A percentile compares a stretch with the other conserved stretches of the same genome.
phyloP scores from a whole-genome alignment of 176 grass and related monocot species.

The Phoenix dactylifera region DNA sequence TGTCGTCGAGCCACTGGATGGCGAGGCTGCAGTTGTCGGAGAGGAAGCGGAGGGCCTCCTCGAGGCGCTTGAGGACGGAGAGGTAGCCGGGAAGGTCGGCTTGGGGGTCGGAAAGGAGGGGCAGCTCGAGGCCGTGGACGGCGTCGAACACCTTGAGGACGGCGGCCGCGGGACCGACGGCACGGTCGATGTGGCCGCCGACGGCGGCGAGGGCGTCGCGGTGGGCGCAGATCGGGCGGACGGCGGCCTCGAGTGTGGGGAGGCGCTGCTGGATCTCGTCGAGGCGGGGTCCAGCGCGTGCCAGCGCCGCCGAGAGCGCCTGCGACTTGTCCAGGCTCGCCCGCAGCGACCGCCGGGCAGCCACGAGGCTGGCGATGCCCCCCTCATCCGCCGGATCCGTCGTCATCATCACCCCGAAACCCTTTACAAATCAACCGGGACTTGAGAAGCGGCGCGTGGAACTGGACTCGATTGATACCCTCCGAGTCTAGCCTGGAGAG shows the following conservation, averaged over 20 bases:
- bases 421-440: too few species aligned
- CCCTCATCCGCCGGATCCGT: slow-evolving; percentile 15
- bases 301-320: slow-evolving; percentile 25
- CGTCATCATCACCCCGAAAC: neutral
- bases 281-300: slow-evolving; percentile 39
- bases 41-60: slow-evolving; percentile 72
- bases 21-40: slow-evolving; percentile 69
- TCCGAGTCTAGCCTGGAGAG: too few species aligned
- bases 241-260: slow-evolving; percentile 63
- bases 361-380: slow-evolving; percentile 27
- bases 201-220: slow-evolving; percentile 36
- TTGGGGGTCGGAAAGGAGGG: slow-evolving; percentile 40
- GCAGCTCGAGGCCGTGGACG: slow-evolving; percentile 72
- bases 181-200: slow-evolving; percentile 77
- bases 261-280: slow-evolving; percentile 72
- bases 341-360: slow-evolving; percentile 36
- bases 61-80: slow-evolving; percentile 53
- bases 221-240: slow-evolving; percentile 69
- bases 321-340: slow-evolving; percentile 49
- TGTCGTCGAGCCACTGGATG: slow-evolving; percentile 75
- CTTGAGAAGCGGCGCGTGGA: too few species aligned
- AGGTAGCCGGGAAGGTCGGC: slow-evolving; percentile 48
- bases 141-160: slow-evolving; percentile 99
- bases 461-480: too few species aligned
- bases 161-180: slow-evolving; percentile 64